Base-by-base conservation (phyloP, 2,329 filamentous ascomycete species). In the Emmonsiellopsis sp. region DNA sequence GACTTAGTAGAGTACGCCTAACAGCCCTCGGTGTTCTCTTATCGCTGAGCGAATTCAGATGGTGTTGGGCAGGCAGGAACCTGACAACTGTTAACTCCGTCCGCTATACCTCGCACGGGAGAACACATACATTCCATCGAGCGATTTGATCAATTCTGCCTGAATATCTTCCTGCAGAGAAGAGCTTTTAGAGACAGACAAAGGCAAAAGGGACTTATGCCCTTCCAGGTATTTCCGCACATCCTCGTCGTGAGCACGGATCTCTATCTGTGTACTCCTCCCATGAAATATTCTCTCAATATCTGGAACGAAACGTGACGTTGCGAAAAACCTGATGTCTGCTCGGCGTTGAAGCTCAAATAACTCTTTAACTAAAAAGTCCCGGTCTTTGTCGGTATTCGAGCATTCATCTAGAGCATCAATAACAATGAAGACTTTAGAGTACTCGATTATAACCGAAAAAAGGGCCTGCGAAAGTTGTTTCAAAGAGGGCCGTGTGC, bases 21-120 rank as follows among this genome's bases (percentile, higher is more conserved):
- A 78, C 57, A 2, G 58, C 61, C 44, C 69, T 73, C 0, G 37
- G 39, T 9, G 62, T 51, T 7, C 31, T 54, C 42, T 56, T 58
- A 0, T 47, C 52, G 1, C 33, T 32, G 6, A 65, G 13, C 0
- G 56, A 63, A 13, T 61, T 53, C 1, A 64, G 14, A 48, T 61
- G 52, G 10, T 63, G 55, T 33, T 54, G 52, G 5, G 60, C 60
- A 5, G 63, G 17, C 2, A 17, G 60, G 1, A 65, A 58, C 21
- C 21, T 27, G 36, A 66, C 57, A 61, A 65, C 31, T 37, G 2
- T 55, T 40, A 45, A 11, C 2, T 47, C 17, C 1, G 4, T 8
- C 31, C n/a, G 8, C 8, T 14, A 1, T 57, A 40, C 64, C 61
- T 65, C 31, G 43, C 3, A 55, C 34, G 4, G 31, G 34, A 5